These are phyloP conservation scores for Rhynchosporium graminicola DNA, from an alignment of 2,329 filamentous ascomycete genomes.

Conservation along the genomic window DNA sequence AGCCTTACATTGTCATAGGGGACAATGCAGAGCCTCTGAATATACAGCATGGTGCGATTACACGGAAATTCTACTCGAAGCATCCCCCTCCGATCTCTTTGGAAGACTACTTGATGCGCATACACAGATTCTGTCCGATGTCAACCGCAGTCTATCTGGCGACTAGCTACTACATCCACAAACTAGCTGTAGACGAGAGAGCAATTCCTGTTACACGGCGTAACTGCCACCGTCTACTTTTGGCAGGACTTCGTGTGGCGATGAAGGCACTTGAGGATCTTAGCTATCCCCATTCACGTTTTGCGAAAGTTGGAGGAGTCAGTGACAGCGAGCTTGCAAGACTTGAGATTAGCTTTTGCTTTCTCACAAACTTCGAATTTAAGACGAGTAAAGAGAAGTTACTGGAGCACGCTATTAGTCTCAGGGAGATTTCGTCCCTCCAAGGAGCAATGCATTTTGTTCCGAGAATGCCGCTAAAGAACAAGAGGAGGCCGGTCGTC, in stretches of 20 bases:
- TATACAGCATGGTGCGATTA: conserved; percentile 81
- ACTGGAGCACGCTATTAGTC: conserved; percentile 48
- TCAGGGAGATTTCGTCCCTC: conserved; percentile 42
- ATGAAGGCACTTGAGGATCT: conserved; percentile 96
- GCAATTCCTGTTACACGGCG: conserved; percentile 78
- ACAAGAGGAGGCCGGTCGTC: conserved; percentile 26
- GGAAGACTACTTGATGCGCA: conserved; percentile 79
- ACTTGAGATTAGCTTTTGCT: conserved; percentile 87
- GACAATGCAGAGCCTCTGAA: conserved; percentile 71
- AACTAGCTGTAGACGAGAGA: conserved; percentile 74
- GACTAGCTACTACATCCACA: conserved; percentile 83
- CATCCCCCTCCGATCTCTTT: conserved; percentile 79
- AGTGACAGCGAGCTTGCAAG: conserved; percentile 77
- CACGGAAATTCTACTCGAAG: conserved; percentile 91
- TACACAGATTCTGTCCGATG: conserved; percentile 91
- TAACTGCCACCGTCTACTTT: conserved; percentile 82
- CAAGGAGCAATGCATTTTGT: conserved; percentile 40
- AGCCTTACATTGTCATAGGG: conserved; percentile 63
- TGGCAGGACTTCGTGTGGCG: conserved; percentile 82
- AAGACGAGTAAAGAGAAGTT: conserved; percentile 61
- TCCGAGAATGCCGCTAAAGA: conserved; percentile 35
- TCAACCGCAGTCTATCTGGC: conserved; percentile 92
- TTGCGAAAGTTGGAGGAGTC: conserved; percentile 87
- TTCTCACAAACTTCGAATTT: conserved; percentile 81
- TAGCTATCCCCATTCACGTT: conserved; percentile 79